Base-by-base conservation (phyloP, 2,329 filamentous ascomycete genomes). In the Botrytis pseudocinerea region DNA sequence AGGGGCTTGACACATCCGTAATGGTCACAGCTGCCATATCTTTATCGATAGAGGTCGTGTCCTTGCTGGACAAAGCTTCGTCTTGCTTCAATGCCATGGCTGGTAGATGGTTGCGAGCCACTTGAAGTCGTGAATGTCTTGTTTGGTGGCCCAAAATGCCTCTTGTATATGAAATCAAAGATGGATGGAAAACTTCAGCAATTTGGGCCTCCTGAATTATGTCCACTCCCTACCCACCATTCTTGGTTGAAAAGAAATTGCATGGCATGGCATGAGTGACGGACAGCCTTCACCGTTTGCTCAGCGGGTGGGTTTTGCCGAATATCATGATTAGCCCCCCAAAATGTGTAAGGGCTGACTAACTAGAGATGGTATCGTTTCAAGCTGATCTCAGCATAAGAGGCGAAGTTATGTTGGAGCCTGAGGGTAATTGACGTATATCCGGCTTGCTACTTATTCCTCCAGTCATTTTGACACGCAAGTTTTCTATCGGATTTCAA, bases 11-110 rank as follows among this genome's bases (percentile, higher is more conserved):
- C 28, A 51, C 32, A 32, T 51, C 32, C 44, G 25, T 44, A 51
- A 48, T 38, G 46, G 63, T 44, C 28, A 48, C 44, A 42, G 42
- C 20, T 28, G 28, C n/a, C 42, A 48, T 51, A 25, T 32, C 59
- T n/a, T 61, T 61, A 61, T 61, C 35, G 59, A 61, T 40, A 40
- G 35, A 61, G 22, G n/a, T 6, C 16, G 59, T 40, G 59, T 61
- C 59, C 59, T 61, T 61, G 59, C 22, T 61, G 59, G 59, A 61
- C 35, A 61, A 35, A 61, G 59, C 59, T 61, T 25, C 14, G 59
- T 61, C 35, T 40, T 61, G 59, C 22, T 40, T 35, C 59, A 40
- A 61, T 40, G 59, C 18, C 59, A 61, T 61, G 59, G 59, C 14
- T 1, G 59, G 22, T 38, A 25, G 59, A 38, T 61, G 12, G 40